Percentiles rank a stretch among this genome's conserved stretches.
These are phyloP conservation scores for Capsicum chinense DNA, from an alignment of 257 asterid genomes.

Conservation along the genomic window DNA sequence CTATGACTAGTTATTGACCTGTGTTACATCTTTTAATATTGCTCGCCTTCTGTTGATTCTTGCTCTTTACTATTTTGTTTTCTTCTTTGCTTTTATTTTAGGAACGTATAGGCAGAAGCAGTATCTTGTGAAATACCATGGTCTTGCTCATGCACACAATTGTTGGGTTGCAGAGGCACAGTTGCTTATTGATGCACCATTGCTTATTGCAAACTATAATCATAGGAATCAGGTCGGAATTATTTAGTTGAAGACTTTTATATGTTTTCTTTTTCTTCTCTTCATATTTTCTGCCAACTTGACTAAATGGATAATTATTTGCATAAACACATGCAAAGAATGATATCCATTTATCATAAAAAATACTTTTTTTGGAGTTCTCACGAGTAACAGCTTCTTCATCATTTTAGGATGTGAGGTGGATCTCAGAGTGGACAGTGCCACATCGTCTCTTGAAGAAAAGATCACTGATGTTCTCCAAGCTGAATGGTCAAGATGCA, in stretches of 20 bases:
- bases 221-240: conserved; percentile 52
- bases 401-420: conserved; percentile 48
- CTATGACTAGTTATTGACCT: neutral
- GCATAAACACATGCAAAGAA: conserved; percentile 16
- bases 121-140: conserved; percentile 70
- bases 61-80: conserved; percentile 34
- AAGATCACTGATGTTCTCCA: conserved; percentile 44
- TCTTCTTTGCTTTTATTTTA: conserved; percentile 39
- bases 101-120: conserved; percentile 69
- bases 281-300: neutral
- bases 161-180: conserved; percentile 69
- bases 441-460: conserved; percentile 68
- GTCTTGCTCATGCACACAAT: conserved; percentile 78
- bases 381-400: conserved; percentile 26
- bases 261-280: neutral
- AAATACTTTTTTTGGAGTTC: conserved; percentile 11
- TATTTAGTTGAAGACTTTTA: neutral
- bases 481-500: conserved; percentile 41
- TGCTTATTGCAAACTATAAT: conserved; percentile 49
- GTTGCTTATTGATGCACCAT: conserved; percentile 53
- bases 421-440: conserved; percentile 68
- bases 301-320: conserved; percentile 5
- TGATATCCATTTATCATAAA: conserved; percentile 2
- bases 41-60: neutral
- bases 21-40: conserved; percentile 19